A percentile compares a stretch with the other conserved stretches of the same genome.
Evolutionary conservation across 139 green algal genomes (phyloP).

Genomic region (Chlamydomonas sphaeroides): DNA sequence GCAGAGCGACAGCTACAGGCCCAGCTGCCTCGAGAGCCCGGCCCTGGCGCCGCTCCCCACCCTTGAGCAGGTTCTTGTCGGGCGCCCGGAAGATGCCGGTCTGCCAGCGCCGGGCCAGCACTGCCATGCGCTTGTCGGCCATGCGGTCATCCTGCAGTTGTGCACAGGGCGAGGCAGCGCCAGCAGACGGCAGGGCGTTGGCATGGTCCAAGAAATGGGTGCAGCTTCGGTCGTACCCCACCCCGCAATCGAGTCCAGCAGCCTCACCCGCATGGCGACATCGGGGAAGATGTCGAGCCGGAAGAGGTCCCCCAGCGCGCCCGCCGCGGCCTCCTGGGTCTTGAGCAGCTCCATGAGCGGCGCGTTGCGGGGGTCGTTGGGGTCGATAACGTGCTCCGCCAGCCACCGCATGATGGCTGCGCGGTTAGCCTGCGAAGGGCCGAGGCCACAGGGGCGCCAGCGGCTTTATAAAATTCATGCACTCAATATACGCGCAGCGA

Average conservation of each 20-base stretch:
- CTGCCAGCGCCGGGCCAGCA: constrained; percentile 63
- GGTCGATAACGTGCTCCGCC: constrained; percentile 56
- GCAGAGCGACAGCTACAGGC: no score
- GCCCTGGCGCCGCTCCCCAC: constrained; percentile 19
- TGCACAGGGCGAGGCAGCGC: no score
- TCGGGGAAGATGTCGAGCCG: constrained; percentile 57
- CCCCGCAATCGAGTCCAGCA: no score
- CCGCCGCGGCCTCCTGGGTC: constrained; percentile 51
- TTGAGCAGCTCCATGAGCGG: constrained; percentile 69
- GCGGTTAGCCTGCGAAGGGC: constrained; percentile 49
- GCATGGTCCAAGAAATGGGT: no score
- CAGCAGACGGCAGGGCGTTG: no score
- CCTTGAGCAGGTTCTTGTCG: constrained; percentile 47
- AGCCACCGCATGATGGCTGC: constrained; percentile 58
- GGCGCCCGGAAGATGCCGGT: constrained; percentile 51
- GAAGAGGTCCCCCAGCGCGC: constrained; percentile 49
- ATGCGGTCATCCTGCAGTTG: constrained; percentile 27
- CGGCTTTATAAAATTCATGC: no score
- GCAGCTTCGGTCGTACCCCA: no score
- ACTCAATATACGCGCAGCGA: no score
- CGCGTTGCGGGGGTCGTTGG: constrained; percentile 72
- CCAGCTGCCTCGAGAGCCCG: no score
- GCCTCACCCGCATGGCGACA: constrained; percentile 48
- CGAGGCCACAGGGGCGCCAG: no score
- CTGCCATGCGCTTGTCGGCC: constrained; percentile 49